These are phyloP conservation scores for Dichotomopilus funicola DNA, from an alignment of 2,329 filamentous ascomycete species.

Conservation along the genomic window DNA sequence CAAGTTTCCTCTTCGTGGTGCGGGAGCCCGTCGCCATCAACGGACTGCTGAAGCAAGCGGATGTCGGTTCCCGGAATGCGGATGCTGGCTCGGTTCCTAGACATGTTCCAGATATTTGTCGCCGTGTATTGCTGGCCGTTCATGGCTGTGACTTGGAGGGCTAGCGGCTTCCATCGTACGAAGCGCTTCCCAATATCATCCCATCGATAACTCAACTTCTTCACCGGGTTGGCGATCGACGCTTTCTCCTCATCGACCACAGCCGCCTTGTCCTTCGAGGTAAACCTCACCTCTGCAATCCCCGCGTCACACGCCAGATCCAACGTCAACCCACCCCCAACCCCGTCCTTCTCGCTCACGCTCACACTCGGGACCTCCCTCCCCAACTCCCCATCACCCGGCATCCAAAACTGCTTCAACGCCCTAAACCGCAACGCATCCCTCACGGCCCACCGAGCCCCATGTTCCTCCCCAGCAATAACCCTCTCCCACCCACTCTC, in stretches of 20 bases:
- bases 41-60: constrained; percentile 33
- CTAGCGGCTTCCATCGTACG: constrained; percentile 25
- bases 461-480: constrained; percentile 33
- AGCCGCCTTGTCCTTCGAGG: constrained; percentile 4
- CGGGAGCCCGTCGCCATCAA: constrained; percentile 9
- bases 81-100: constrained; percentile 29
- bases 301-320: constrained; percentile 21
- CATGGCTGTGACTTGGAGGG: constrained; percentile 31
- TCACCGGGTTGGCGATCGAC: not conserved
- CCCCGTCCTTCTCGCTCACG: not conserved
- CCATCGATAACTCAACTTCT: not conserved
- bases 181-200: constrained; percentile 29
- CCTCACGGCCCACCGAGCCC: constrained; percentile 62
- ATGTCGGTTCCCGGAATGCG: constrained; percentile 34
- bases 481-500: not conserved
- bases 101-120: constrained; percentile 30
- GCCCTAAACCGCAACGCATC: constrained; percentile 62
- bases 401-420: constrained; percentile 61
- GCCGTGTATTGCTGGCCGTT: constrained; percentile 35
- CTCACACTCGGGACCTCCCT: not conserved
- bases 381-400: constrained; percentile 44
- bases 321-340: constrained; percentile 22
- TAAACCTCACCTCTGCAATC: constrained; percentile 18
- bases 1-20: constrained; percentile 13
- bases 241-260: not conserved